Base-by-base conservation (phyloP, 1,139 yeast species). In the Kodamaea suecica region DNA sequence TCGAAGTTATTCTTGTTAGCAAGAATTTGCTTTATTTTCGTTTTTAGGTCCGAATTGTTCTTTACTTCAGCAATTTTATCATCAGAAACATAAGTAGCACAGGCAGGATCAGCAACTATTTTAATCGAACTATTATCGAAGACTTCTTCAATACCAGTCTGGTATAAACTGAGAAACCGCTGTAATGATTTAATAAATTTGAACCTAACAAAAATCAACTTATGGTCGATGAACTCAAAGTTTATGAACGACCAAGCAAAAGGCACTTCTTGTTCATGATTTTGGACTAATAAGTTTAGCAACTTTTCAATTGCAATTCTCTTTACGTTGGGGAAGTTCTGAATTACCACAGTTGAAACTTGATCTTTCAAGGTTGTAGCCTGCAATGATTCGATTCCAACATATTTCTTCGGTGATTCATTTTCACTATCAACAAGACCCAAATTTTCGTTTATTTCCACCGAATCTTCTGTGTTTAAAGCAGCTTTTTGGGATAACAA, bases 291-390 rank as follows among this genome's bases (percentile, higher is more conserved):
- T 26, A 28, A 33, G 9, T 40, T 34, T 10, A 69, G 42, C 2
- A 63, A 40, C 23, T 45, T 46, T 41, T 69, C 76, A 8, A 68
- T 50, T 0, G 52, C 50, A 5, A 46, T 40, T 21, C 43, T 47
- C 39, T 57, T 51, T 7, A 70, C 41, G 20, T 50, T 49, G 4
- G 72, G 70, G 37, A 70, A 62, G 31, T 55, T 54, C 23, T 55
- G 55, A 6, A 73, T 45, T 1, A 61, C 48, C 3, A 71, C 51
- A 5, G 68, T 59, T 34, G 59, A 46, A 3, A 70, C 37, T 40
- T 73, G 76, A 17, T 70, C 64, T 21, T 57, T 56, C 31, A 66
- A 44, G 29, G 57, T 63, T 3, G 38, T 38, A 0, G 73, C 72
- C 3, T 43, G 39, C 17, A 70, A 56, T 1, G 40, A 39, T 5